phyloP scores from a whole-genome alignment of 768 basidiomycete species.

The Cyathus striatus region DNA sequence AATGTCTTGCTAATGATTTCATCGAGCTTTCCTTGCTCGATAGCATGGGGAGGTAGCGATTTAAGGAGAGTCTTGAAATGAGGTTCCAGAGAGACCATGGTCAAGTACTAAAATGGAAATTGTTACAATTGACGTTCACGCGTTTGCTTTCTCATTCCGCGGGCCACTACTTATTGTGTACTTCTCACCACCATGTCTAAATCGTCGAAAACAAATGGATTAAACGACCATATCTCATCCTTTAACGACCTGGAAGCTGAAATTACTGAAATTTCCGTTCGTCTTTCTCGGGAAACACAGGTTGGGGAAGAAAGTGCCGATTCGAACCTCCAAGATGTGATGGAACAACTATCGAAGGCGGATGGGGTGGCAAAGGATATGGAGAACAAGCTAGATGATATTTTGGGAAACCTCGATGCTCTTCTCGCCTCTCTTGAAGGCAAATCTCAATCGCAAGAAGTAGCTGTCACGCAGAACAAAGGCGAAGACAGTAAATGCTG shows the following conservation, averaged over 20 bases:
- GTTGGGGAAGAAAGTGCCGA: slow-evolving; percentile 10
- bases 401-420: slow-evolving; percentile 54
- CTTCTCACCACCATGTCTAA: too few relatives aligned
- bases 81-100: slow-evolving; percentile 49
- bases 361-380: slow-evolving; percentile 56
- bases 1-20: slow-evolving; percentile 44
- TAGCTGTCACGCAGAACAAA: not conserved
- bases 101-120: slow-evolving; percentile 16
- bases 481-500: not conserved
- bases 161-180: too few relatives aligned
- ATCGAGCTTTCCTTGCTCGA: slow-evolving; percentile 41
- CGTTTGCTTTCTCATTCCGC: not conserved
- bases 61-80: slow-evolving; percentile 45
- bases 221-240: not conserved
- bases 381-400: slow-evolving; percentile 55
- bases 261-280: slow-evolving; percentile 15
- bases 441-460: slow-evolving; percentile 2
- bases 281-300: slow-evolving; percentile 26
- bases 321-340: slow-evolving; percentile 36
- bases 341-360: slow-evolving; percentile 51
- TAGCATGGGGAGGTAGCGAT: slow-evolving; percentile 46
- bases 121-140: slow-evolving; percentile 1
- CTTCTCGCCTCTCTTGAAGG: slow-evolving; percentile 42
- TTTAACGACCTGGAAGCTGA: slow-evolving; percentile 27
- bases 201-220: too few relatives aligned